Conservation (phyloP, 2,329 filamentous ascomycete species). For the Hypoxylon sp. region DNA sequence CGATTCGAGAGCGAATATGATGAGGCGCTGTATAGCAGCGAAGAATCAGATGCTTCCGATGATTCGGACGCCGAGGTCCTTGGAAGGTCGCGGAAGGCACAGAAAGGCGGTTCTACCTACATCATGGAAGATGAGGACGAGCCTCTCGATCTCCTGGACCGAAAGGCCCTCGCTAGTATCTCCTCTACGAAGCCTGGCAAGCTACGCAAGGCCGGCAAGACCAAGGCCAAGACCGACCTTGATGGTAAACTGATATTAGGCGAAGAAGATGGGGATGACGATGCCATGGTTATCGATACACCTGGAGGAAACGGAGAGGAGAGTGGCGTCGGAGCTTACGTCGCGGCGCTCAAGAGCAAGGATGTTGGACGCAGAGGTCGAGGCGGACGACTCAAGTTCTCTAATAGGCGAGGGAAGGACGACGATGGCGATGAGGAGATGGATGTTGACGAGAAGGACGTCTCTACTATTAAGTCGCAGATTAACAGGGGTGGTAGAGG, state of each 20-base stretch:
- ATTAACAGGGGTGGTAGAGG: constrained; percentile 55
- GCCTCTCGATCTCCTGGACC: constrained; percentile 92
- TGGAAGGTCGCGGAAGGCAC: constrained; percentile 60
- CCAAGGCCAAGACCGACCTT: constrained; percentile 77
- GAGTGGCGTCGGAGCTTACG: constrained; percentile 76
- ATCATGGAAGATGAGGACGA: constrained; percentile 96
- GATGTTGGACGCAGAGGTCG: constrained; percentile 75
- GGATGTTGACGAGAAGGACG: constrained; percentile 65
- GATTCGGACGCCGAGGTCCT: constrained; percentile 73
- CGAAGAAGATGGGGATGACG: constrained; percentile 67
- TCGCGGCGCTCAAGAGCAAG: constrained; percentile 77
- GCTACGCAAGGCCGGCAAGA: constrained; percentile 66
- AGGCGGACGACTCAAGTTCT: constrained; percentile 79
- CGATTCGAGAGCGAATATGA: constrained; percentile 95
- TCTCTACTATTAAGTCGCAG: constrained; percentile 67
- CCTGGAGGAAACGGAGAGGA: constrained; percentile 58
- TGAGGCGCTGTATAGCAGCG: constrained; percentile 92
- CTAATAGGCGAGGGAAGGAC: constrained; percentile 69
- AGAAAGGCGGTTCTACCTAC: constrained; percentile 79
- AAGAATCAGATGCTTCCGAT: constrained; percentile 73
- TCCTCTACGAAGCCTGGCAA: constrained; percentile 88
- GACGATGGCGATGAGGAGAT: constrained; percentile 67
- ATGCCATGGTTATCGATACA: constrained; percentile 75
- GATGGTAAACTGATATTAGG: constrained; percentile 87
- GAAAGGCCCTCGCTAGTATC: constrained; percentile 90